Percentiles rank a stretch among this genome's conserved stretches.
Evolutionary conservation across 768 basidiomycete genomes (phyloP).

Genomic region (Xerocomellus dryophilus): DNA sequence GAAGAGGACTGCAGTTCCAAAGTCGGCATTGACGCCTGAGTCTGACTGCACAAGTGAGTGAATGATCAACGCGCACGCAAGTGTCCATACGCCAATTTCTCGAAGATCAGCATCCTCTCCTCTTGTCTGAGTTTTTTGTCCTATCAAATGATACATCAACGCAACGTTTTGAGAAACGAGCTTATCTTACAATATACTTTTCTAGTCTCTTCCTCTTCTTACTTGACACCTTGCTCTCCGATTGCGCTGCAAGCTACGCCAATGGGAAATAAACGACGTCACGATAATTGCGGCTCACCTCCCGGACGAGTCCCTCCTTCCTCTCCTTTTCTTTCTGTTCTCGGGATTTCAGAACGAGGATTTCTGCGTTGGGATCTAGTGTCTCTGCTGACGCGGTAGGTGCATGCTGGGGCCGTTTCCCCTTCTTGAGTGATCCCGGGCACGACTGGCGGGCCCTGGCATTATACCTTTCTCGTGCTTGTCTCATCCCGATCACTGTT

Average conservation of each 20-base stretch:
- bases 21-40: slow-evolving; percentile 65
- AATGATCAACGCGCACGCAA: background rate
- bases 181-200: slow-evolving; percentile 75
- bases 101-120: slow-evolving; percentile 70
- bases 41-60: slow-evolving; percentile 51
- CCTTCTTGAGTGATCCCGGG: slow-evolving; percentile 62
- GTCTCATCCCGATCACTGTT: slow-evolving; percentile 19
- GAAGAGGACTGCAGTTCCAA: slow-evolving; percentile 74
- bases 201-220: slow-evolving; percentile 90
- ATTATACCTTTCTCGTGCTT: slow-evolving; percentile 43
- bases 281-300: slow-evolving; percentile 42
- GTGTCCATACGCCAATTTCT: slow-evolving; percentile 70
- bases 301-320: slow-evolving; percentile 56
- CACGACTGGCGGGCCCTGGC: slow-evolving; percentile 65
- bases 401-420: slow-evolving; percentile 41
- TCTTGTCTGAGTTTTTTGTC: slow-evolving; percentile 93
- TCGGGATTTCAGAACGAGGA: slow-evolving; percentile 55
- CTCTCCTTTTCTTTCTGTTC: slow-evolving; percentile 60
- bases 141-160: slow-evolving; percentile 36
- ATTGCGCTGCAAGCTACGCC: slow-evolving; percentile 39
- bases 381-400: slow-evolving; percentile 24
- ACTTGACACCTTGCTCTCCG: slow-evolving; percentile 68
- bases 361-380: slow-evolving; percentile 55
- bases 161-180: background rate
- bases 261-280: background rate